Percentiles rank a stretch among this genome's conserved stretches.
Evolutionary conservation across 495 filamentous ascomycete species (phyloP).

Genomic region (Lasiosphaeriaceae sp.): DNA sequence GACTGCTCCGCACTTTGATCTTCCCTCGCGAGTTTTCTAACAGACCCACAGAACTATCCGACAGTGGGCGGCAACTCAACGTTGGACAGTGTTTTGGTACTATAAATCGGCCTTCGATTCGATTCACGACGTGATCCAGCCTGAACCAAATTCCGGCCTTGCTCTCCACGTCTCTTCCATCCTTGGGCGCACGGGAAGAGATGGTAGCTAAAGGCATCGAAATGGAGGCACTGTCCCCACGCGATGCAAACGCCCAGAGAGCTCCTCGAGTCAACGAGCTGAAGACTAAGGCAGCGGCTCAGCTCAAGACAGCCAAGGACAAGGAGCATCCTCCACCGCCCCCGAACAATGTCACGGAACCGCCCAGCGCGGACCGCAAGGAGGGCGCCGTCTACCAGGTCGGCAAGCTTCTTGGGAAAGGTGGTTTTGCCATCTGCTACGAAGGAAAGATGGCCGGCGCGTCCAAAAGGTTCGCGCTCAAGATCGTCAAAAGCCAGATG

Average conservation of each 20-base stretch:
- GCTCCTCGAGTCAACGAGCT: constrained; percentile 42
- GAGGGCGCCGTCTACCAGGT: constrained; percentile 76
- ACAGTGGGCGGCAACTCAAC: not conserved
- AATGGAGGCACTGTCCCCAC: constrained; percentile 70
- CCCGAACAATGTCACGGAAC: constrained; percentile 72
- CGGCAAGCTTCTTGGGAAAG: constrained; percentile 83
- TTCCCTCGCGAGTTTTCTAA: not conserved
- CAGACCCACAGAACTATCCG: not conserved
- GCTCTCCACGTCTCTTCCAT: not conserved
- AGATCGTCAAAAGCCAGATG: constrained; percentile 90
- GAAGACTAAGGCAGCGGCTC: constrained; percentile 52
- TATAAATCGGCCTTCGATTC: not conserved
- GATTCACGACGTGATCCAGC: not conserved
- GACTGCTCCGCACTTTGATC: too few relatives aligned
- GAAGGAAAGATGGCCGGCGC: constrained; percentile 64
- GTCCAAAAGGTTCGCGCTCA: constrained; percentile 71
- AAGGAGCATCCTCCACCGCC: constrained; percentile 75
- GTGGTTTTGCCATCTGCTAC: constrained; percentile 92
- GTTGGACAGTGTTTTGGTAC: too few relatives aligned
- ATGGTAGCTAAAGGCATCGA: constrained; percentile 38
- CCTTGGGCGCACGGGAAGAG: constrained; percentile 9
- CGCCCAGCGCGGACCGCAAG: constrained; percentile 53
- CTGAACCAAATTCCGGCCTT: not conserved
- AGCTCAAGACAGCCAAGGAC: constrained; percentile 53
- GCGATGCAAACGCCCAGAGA: constrained; percentile 61